Conservation (phyloP, 2,329 filamentous ascomycete species). For the Aspergillus oerlinghausenensis region DNA sequence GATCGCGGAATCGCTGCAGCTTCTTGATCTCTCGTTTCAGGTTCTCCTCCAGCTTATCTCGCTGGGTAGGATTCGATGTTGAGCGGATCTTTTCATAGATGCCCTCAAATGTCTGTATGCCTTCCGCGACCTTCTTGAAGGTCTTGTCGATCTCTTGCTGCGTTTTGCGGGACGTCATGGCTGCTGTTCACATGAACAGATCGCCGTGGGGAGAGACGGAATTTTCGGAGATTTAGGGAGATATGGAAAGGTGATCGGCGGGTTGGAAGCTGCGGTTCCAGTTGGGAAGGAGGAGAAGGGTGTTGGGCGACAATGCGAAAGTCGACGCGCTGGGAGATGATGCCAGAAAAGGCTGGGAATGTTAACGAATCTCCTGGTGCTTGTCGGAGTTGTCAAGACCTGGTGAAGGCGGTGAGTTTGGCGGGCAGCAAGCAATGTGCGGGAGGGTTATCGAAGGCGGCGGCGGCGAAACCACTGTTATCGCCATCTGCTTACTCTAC, state of each 20-base stretch:
- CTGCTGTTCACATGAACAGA: conserved; percentile 21
- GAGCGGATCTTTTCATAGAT: conserved; percentile 98
- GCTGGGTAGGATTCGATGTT: conserved; percentile 87
- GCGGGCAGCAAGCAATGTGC: conserved; percentile 5
- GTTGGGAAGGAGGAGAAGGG: background rate
- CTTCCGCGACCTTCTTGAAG: conserved; percentile 97
- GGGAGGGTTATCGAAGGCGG: background rate
- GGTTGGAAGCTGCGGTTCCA: background rate
- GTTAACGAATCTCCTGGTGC: conserved; percentile 12
- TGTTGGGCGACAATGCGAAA: background rate
- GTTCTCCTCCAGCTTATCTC: conserved; percentile 97
- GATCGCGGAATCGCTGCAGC: conserved; percentile 90
- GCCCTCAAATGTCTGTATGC: conserved; percentile 82
- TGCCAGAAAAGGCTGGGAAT: conserved; percentile 5
- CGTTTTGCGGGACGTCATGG: conserved; percentile 92
- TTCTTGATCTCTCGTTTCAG: conserved; percentile 99
- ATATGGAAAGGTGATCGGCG: background rate
- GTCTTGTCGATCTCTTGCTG: conserved; percentile 98
- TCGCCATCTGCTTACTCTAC: background rate
- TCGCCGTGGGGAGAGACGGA: conserved; percentile 17
- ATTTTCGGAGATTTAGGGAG: conserved; percentile 10
- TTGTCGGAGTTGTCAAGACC: conserved; percentile 10
- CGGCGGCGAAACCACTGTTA: background rate
- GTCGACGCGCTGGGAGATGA: conserved; percentile 4
- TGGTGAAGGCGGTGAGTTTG: conserved; percentile 10